Conservation (phyloP, 768 basidiomycete genomes). For the Pisolithus orientalis region DNA sequence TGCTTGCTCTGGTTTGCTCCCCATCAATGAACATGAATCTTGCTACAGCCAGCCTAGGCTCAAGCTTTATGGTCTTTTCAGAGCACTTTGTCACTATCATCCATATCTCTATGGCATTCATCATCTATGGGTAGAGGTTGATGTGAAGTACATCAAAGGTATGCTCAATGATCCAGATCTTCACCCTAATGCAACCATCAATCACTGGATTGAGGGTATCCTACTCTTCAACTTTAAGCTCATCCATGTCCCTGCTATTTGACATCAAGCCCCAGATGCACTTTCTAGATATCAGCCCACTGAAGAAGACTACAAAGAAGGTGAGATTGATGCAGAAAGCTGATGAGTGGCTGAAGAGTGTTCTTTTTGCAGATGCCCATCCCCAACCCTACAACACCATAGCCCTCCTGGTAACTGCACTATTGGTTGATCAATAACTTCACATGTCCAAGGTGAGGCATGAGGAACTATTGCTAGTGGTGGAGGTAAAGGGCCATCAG, state of each 20-base stretch:
- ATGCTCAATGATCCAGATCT: neutral
- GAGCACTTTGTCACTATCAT: neutral
- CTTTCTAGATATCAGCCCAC: neutral
- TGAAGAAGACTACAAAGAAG: neutral
- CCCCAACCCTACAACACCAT: neutral
- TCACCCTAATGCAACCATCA: neutral
- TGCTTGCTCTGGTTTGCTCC: slow-evolving; percentile 32
- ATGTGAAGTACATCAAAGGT: neutral
- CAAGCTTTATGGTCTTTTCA: slow-evolving; percentile 12
- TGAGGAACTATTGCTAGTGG: too few species aligned
- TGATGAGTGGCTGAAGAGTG: neutral
- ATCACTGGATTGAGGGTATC: neutral
- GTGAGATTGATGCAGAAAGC: neutral
- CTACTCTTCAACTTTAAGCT: neutral
- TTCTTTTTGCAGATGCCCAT: neutral
- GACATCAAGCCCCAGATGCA: neutral
- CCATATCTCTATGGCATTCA: neutral
- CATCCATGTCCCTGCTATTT: neutral
- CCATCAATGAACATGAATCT: slow-evolving; percentile 22
- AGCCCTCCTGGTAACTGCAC: too few species aligned
- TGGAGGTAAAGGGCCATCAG: too few species aligned
- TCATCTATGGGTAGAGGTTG: neutral
- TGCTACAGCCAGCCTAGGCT: slow-evolving; percentile 20
- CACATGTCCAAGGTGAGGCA: too few species aligned
- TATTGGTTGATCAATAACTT: too few species aligned